A percentile compares a stretch with the other conserved stretches of the same genome.
These are phyloP conservation scores for Ramaria rubella DNA, from an alignment of 768 basidiomycete species.

Conservation along the genomic window DNA sequence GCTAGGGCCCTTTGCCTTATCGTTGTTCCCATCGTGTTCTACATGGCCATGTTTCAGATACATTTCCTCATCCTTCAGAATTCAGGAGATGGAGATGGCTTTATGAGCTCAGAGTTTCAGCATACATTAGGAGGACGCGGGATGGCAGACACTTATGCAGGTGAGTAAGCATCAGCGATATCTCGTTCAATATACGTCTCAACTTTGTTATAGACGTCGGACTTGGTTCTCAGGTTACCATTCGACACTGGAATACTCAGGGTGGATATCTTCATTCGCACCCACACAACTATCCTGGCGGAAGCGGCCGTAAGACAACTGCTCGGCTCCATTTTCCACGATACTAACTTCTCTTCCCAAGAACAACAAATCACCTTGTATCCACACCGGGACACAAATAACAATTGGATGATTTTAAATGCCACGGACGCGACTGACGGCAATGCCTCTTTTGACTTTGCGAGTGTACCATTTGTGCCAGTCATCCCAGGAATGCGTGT, in stretches of 20 bases:
- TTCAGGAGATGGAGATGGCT: conserved; percentile 95
- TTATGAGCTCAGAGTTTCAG: conserved; percentile 99
- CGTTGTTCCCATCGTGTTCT: conserved; percentile 74
- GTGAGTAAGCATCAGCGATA: conserved; percentile 36
- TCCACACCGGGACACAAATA: conserved; percentile 96
- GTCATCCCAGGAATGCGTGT: conserved; percentile 63
- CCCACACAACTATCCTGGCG: conserved; percentile 79
- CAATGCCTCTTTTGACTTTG: conserved; percentile 40
- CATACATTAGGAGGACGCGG: conserved; percentile 84
- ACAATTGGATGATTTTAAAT: conserved; percentile 83
- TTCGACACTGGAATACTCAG: conserved; percentile 94
- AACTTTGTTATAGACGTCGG: conserved; percentile 55
- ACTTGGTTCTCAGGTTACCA: conserved; percentile 71
- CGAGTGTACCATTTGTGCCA: conserved; percentile 47
- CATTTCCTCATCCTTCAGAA: conserved; percentile 86
- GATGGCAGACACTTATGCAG: conserved; percentile 91
- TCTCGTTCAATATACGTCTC: neutral
- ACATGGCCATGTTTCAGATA: conserved; percentile 95
- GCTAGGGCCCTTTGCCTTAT: conserved; percentile 91
- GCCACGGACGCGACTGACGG: conserved; percentile 43
- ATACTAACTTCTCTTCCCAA: conserved; percentile 28
- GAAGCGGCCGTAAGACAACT: conserved; percentile 70
- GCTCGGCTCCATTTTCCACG: conserved; percentile 4
- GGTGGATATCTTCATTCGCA: conserved; percentile 99
- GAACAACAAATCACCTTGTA: conserved; percentile 99